Conservation (phyloP, 306 rosid species). For the Cicer cuneatum region DNA sequence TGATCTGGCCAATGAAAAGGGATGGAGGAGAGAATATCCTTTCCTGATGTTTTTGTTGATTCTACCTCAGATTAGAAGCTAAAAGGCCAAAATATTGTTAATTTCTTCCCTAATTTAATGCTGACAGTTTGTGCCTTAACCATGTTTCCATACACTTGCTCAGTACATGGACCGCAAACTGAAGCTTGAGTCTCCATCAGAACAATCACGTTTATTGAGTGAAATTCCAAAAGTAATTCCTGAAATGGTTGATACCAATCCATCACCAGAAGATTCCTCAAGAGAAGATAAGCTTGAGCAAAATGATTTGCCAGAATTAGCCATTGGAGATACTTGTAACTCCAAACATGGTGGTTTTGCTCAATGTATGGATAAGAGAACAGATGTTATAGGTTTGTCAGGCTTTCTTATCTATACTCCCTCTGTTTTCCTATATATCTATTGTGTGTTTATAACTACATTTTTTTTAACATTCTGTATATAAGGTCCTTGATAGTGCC, state of each 20-base stretch:
- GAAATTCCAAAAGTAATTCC: constrained; percentile 66
- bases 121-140: constrained; percentile 59
- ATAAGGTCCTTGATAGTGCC: background rate
- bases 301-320: constrained; percentile 42
- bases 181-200: constrained; percentile 58
- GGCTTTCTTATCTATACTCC: constrained; percentile 28
- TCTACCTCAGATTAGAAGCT: constrained; percentile 26
- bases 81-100: constrained; percentile 23
- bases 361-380: constrained; percentile 35
- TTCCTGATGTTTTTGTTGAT: constrained; percentile 34
- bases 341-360: constrained; percentile 37
- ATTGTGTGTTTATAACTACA: background rate
- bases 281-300: constrained; percentile 46
- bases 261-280: constrained; percentile 44
- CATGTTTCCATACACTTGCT: constrained; percentile 54
- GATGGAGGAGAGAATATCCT: constrained; percentile 97
- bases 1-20: constrained; percentile 87
- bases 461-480: background rate
- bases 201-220: constrained; percentile 62
- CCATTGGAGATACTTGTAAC: constrained; percentile 39
- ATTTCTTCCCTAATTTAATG: constrained; percentile 32
- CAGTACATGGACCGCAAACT: constrained; percentile 57
- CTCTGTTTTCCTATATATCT: background rate
- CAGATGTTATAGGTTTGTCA: constrained; percentile 50
- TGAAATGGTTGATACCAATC: constrained; percentile 49